Base-by-base conservation (phyloP, 75 land plant species). In the Azolla pinnata region DNA sequence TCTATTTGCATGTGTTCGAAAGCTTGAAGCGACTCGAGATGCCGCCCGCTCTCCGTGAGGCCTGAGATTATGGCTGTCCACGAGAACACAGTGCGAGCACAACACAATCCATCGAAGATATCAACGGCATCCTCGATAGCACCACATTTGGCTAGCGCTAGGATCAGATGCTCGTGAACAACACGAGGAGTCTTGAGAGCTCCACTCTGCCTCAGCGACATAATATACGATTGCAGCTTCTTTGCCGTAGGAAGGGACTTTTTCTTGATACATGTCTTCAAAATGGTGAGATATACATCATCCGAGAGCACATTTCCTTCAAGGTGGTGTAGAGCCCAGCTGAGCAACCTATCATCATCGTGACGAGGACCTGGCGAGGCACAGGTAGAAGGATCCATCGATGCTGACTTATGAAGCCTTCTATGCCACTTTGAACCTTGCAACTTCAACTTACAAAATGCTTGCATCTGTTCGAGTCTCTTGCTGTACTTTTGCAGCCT, bases 51-150 rank as follows among this genome's bases (percentile, higher is more conserved):
- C 28, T 53, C 21, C 17, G 80, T 56, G 58, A 58, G 82, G 8
- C 86, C 90, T 4, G 85, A 83, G 31, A 86, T 83, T 23, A 86
- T 80, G 20, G 90, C 74, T 59, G 75, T 83, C 86, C 81, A 79
- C 0, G 85, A 81, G 24, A 79, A 76, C 32, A 65, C 16, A 0
- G 44, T 50, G 21, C 44, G 58, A 18, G 57, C 55, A 28, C 56
- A 64, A 28, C 56, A 64, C 26, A 71, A 58, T 64, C 75, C 30
- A 1, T 56, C 28, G 61, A 76, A 77, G 29, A 85, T 67, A 35
- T 71, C 66, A 12, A 58, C 25, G 23, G 85, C 89, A 18, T 70
- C 74, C 47, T 74, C 70, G 50, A 81, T 34, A 33, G 31, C 52
- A 9, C 79, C 81, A 59, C 83, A 71, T 40, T 79, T 82, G 57